Base-by-base conservation (phyloP, 2,329 filamentous ascomycete species). In the Elsinoe australis region DNA sequence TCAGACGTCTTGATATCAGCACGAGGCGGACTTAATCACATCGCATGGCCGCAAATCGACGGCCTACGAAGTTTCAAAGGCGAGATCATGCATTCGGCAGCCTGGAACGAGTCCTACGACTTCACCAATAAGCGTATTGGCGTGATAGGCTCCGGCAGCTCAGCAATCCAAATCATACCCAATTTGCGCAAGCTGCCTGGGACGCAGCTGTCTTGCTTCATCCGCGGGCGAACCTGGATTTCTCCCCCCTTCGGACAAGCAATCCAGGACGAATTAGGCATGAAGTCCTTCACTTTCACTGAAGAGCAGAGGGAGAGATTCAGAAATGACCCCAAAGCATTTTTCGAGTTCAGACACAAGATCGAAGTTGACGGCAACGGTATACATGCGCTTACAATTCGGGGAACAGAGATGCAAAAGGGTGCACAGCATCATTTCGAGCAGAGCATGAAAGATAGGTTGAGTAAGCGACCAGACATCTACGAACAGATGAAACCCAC, bases 11-110 rank as follows among this genome's bases (percentile, higher is more conserved):
- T 77, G 5, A 56, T 75, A 32, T 74, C 74, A 52, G 71, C 66
- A 12, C 60, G 62, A 4, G 73, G 74, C 9, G 67, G 75, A 15
- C 59, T 77, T 28, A 75, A 76, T 54, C 71, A 71, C 52, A 74
- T 68, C 61, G 64, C 67, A 45, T 74, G 71, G 67, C 76, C 77
- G 1, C 66, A 69, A 14, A 70, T 80, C 17, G 67, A 71, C 0
- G 78, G 76, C 0, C 52, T 74, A 0, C 54, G 69, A 1, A 63
- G 61, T n/a, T 82, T 78, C 61, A 60, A 68, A 45, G 78, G 77
- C 6, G 57, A 62, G 5, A 59, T 79, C 3, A 66, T 79, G 34
- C 78, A 82, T 56, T 74, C 74, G 0, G 72, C 78, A 1, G 65
- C 69, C 29, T 82, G 76, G 76, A 69, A 75, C 1, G 59, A 72